Base-by-base conservation (phyloP, 106 monocot species). In the Amphibolis antarctica region DNA sequence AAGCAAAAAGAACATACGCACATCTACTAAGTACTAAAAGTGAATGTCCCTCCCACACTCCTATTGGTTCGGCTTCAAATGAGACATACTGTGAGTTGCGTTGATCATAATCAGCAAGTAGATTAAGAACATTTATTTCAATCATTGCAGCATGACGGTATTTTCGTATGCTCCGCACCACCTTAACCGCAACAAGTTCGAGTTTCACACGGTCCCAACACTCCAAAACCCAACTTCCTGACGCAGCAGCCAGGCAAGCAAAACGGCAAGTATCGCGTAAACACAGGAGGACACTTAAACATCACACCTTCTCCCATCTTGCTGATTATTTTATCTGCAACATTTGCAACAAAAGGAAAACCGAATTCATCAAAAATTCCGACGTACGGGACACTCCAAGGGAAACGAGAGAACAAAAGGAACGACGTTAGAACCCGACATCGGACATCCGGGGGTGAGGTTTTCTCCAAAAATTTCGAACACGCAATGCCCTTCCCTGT, bases 271-370 rank as follows among this genome's bases (percentile, higher is more conserved):
- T 53, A 43, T 10, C 30, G n/a, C 20, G 30, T 22, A 43, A 67
- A 67, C 20, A 59, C 44, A 66, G 52, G 56, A 63, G 52, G 52
- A 48, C 47, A 58, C 42, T 58, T 46, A 60, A 85, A 55, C 55
- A 62, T 26, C 55, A 46, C 64, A 93, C 93, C 93, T 94, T 94
- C 93, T 20, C 93, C 93, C 69, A 94, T 82, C 57, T 94, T 94
- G 77, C 76, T 78, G 50, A 94, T 77, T 70, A 94, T 94, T 72
- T 89, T 94, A 84, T 94, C 93, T 94, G 89, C 82, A 80, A 62
- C 18, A 29, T 23, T 30, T 20, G 22, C 47, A 62, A 74, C 9
- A 60, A 50, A 12, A 36, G n/a, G 53, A 12, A n/a, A n/a, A n/a
- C n/a, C n/a, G n/a, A 42, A 6, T 10, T 36, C 7, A 2, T 36